Percentiles rank a stretch among this genome's conserved stretches.
Evolutionary conservation across 768 basidiomycete species (phyloP).

Genomic region (Cyathus striatus): DNA sequence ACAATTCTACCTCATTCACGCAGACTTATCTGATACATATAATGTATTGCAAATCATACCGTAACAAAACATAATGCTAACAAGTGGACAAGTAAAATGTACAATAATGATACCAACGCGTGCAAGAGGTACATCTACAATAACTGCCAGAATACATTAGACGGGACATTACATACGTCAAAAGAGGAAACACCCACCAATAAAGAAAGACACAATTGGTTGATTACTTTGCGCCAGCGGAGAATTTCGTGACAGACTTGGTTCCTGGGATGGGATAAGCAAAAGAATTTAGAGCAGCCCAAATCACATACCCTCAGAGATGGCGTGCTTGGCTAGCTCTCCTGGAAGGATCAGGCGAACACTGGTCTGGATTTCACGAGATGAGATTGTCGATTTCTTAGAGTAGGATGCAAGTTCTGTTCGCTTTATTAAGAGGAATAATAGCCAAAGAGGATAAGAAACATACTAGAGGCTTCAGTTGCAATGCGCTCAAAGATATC

Average conservation of each 20-base stretch:
- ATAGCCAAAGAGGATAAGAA: background rate
- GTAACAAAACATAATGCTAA: background rate
- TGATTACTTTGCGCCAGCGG: conserved; percentile 49
- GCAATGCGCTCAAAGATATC: conserved; percentile 85
- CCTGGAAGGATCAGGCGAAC: conserved; percentile 95
- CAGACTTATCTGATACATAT: too few relatives aligned
- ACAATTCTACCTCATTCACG: too few relatives aligned
- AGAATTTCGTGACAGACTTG: conserved; percentile 53
- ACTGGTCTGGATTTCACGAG: conserved; percentile 95
- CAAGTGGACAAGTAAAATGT: background rate
- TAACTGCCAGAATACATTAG: background rate
- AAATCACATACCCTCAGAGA: conserved; percentile 72
- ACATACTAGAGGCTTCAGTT: conserved; percentile 80
- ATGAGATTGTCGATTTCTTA: conserved; percentile 98
- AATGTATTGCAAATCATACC: too few relatives aligned
- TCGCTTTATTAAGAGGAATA: conserved; percentile 3
- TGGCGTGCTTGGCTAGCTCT: conserved; percentile 97
- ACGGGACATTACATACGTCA: background rate
- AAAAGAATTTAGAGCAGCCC: background rate
- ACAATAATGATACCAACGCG: conserved; percentile 1
- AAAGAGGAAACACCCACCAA: background rate
- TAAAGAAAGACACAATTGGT: conserved; percentile 5
- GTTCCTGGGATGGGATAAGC: conserved; percentile 16
- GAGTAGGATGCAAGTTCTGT: conserved; percentile 95
- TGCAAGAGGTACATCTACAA: conserved; percentile 1